Evolutionary conservation across 805 yeast species (phyloP), one percentile per base, ranked within the genome.

Genomic region (Monosporozyma yasuniensis): DNA sequence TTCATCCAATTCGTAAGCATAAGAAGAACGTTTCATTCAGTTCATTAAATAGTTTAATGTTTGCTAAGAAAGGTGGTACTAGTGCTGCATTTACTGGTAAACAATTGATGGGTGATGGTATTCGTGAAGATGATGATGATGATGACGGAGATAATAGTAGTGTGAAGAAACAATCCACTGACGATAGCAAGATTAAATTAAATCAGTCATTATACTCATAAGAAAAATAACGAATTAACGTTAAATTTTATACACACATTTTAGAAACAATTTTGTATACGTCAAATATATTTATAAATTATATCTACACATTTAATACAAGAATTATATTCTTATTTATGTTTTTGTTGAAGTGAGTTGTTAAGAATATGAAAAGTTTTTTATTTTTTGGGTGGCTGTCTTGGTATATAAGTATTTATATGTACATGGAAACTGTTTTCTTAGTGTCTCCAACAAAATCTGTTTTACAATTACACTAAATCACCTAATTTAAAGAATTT

Each of bases 401-500:
- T 16, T 32, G 16, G 3, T 32, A 32, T 4, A 12, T 14, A 32
- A 2, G 5, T 11, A 4, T 32, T 32, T 18, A 39, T 21, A 39
- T 39, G 14, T 22, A 39, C 16, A 22, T n/a, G 27, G 11, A 9
- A 19, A n/a, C 10, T 18, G 41, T 37, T 18, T 8, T 6, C 8
- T 2, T 14, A 21, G 8, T 39, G n/a, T n/a, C 4, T 21, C 16
- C 14, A 3, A 8, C 14, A 12, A 11, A 3, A 21, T 21, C 12
- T 7, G 1, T 32, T 32, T 32, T 11, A 2, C 14, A 19, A 14
- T 21, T 21, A 39, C 11, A 39, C 27, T 21, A 18, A 6, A 23
- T 63, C 64, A 3, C 78, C 77, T 4, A 81, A 64, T 14, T 60
- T 61, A 62, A 83, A 84, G 60, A 84, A 85, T 18, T 69, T 68